Percentiles rank a stretch among this genome's conserved stretches.
Evolutionary conservation across 768 basidiomycete genomes (phyloP).

Genomic region (Goffeauzyma gilvescens): DNA sequence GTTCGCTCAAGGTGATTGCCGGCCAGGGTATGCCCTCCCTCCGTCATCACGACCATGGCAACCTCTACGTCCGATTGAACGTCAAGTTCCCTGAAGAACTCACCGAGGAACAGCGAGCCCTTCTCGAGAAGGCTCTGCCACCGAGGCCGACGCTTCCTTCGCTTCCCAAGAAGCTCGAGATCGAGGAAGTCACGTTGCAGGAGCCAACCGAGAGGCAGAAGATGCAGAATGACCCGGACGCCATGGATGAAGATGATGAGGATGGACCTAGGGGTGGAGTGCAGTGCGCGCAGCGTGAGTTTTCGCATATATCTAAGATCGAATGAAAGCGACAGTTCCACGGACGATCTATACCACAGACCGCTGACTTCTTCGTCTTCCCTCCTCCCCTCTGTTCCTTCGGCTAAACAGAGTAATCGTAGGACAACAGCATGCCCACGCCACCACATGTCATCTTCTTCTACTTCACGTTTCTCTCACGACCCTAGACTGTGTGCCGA

Average conservation of each 20-base stretch:
- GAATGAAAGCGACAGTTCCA: no score
- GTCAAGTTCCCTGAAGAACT: conserved; percentile 79
- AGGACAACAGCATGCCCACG: no score
- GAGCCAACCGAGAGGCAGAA: conserved; percentile 54
- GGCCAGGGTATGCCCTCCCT: conserved; percentile 98
- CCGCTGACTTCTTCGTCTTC: no score
- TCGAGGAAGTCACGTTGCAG: conserved; percentile 71
- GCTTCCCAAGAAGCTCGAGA: conserved; percentile 45
- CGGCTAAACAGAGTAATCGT: no score
- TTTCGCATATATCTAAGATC: background rate
- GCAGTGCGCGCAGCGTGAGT: conserved; percentile 54
- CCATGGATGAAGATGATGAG: conserved; percentile 61
- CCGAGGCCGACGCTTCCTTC: conserved; percentile 50
- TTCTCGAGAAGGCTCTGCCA: conserved; percentile 71
- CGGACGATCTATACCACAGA: no score
- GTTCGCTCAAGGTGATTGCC: conserved; percentile 69
- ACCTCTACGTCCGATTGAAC: conserved; percentile 67
- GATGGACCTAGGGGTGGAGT: conserved; percentile 88
- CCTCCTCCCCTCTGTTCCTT: no score
- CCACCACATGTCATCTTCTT: no score
- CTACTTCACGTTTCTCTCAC: no score
- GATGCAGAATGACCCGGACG: conserved; percentile 45
- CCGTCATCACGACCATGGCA: conserved; percentile 89
- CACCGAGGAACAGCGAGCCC: conserved; percentile 44
- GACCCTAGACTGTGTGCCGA: no score